These are phyloP conservation scores for Gossypium armourianum DNA, from an alignment of 441 rosid genomes.

Conservation along the genomic window DNA sequence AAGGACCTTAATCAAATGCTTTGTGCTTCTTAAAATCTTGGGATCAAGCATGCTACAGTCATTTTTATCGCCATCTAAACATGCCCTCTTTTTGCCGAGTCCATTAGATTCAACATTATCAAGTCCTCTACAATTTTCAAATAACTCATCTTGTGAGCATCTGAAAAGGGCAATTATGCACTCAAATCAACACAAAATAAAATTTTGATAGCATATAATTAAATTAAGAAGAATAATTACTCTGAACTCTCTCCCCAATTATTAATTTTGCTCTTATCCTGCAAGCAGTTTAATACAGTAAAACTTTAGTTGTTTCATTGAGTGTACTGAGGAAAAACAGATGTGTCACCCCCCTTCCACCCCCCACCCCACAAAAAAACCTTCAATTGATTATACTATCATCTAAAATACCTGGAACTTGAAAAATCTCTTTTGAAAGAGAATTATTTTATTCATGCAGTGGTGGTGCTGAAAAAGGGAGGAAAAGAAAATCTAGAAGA, in stretches of 20 bases:
- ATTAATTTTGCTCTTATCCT: slow-evolving; percentile 40
- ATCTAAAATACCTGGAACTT: neutral
- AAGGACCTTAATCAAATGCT: slow-evolving; percentile 23
- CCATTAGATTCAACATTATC: slow-evolving; percentile 25
- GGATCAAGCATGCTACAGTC: slow-evolving; percentile 19
- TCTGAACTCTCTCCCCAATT: slow-evolving; percentile 28
- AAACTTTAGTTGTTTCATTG: slow-evolving; percentile 11
- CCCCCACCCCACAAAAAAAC: neutral
- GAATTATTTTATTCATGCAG: neutral
- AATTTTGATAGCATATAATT: slow-evolving; percentile 14
- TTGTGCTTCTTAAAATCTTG: slow-evolving; percentile 30
- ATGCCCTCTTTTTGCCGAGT: slow-evolving; percentile 29
- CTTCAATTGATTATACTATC: neutral
- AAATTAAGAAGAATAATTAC: slow-evolving; percentile 34
- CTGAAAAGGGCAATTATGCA: slow-evolving; percentile 26
- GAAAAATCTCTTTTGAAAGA: neutral
- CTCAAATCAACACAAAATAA: slow-evolving; percentile 20
- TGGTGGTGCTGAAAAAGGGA: neutral
- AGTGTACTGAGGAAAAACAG: neutral
- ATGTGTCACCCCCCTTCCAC: neutral
- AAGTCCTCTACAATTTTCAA: slow-evolving; percentile 22
- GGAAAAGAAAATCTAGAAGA: neutral
- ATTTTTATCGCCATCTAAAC: slow-evolving; percentile 19
- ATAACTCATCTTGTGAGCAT: slow-evolving; percentile 30
- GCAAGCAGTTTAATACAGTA: slow-evolving; percentile 23